Base-by-base conservation (phyloP, 1,284 basidiomycete species). In the Marasmius fiardii region DNA sequence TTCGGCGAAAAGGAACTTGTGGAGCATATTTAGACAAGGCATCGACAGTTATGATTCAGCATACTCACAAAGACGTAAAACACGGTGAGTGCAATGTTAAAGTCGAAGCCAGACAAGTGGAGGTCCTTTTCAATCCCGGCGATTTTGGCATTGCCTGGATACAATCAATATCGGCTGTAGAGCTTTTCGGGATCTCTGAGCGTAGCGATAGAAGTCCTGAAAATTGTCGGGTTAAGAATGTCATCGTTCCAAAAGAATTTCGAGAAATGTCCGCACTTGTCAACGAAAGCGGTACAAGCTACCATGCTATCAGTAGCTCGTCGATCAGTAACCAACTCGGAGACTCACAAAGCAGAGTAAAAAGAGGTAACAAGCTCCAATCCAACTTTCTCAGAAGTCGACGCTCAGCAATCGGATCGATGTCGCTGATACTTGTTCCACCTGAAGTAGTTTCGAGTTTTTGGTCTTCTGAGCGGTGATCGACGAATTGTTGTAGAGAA, bases 101-200 rank as follows among this genome's bases (percentile, higher is more conserved):
- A 74, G 59, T 78, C 73, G 50, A 72, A 72, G 0, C 75, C 75
- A 14, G 64, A 56, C 71, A 78, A 74, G 5, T 70, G 69, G 6
- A 78, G 69, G 58, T 78, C 75, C 51, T 69, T 71, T 58, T 77
- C 75, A n/a, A 78, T 64, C 12, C 76, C 75, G 50, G 74, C 74
- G 56, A 77, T 74, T 35, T 71, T 73, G 10, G 74, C 75, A 65
- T 77, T 77, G 18, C 74, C 74, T 73, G n/a, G n/a, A n/a, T n/a
- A n/a, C n/a, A n/a, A n/a, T n/a, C n/a, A n/a, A n/a, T n/a, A n/a
- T n/a, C n/a, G n/a, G n/a, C n/a, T n/a, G n/a, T n/a, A n/a, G n/a
- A n/a, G n/a, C n/a, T n/a, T n/a, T n/a, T n/a, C n/a, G n/a, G n/a
- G n/a, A n/a, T n/a, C n/a, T n/a, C n/a, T n/a, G n/a, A 23, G 49